Conservation (phyloP, 1,284 basidiomycete genomes). For the Vanrija pseudolonga region DNA sequence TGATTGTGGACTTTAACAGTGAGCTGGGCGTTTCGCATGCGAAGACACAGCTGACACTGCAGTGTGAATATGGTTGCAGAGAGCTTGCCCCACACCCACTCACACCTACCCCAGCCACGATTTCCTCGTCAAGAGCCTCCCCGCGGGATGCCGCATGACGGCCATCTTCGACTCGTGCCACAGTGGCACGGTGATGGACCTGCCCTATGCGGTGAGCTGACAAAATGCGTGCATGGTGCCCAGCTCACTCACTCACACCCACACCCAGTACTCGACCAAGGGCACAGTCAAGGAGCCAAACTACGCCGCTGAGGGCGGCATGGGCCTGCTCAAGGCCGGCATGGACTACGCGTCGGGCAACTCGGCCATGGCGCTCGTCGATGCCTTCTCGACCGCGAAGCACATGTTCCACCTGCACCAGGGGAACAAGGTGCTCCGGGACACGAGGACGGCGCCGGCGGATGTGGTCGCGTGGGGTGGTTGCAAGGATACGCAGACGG, state of each 20-base stretch:
- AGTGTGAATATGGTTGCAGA: not conserved
- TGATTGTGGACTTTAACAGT: slow-evolving; percentile 66
- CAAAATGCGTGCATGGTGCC: too few relatives aligned
- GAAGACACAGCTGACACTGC: not conserved
- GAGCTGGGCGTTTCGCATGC: slow-evolving; percentile 12
- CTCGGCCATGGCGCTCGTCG: slow-evolving; percentile 63
- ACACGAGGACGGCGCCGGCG: slow-evolving; percentile 67
- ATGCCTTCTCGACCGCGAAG: slow-evolving; percentile 43
- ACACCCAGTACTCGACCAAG: slow-evolving; percentile 79
- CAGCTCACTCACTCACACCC: not conserved
- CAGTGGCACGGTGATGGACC: slow-evolving; percentile 49
- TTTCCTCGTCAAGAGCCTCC: slow-evolving; percentile 64
- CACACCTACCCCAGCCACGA: slow-evolving; percentile 29
- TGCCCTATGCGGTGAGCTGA: slow-evolving; percentile 49
- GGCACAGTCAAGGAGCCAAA: slow-evolving; percentile 93
- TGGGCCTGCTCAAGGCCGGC: slow-evolving; percentile 59
- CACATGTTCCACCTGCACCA: slow-evolving; percentile 20
- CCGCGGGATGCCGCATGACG: slow-evolving; percentile 79
- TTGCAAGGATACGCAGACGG: slow-evolving; percentile 90
- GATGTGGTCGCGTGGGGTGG: slow-evolving; percentile 72
- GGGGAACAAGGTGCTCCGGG: slow-evolving; percentile 2
- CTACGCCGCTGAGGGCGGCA: slow-evolving; percentile 69
- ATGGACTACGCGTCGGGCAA: slow-evolving; percentile 56
- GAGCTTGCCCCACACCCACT: not conserved
- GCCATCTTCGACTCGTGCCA: slow-evolving; percentile 71